phyloP scores from a whole-genome alignment of 495 filamentous ascomycete species.

The Penicillium mononematosum region DNA sequence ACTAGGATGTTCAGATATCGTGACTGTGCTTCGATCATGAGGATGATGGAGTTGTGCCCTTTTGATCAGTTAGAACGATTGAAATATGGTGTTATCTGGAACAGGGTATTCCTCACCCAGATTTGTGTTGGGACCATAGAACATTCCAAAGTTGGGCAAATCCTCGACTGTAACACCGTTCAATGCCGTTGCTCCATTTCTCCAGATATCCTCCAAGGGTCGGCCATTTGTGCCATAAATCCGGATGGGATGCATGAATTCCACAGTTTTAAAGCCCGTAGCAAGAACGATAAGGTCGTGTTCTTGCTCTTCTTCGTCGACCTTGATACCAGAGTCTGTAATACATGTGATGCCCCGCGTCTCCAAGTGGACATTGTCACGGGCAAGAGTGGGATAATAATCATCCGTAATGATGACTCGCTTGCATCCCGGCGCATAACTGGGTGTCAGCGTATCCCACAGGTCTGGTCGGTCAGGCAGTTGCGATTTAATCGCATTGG shows the following conservation, averaged over 20 bases:
- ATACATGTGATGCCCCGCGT: constrained; percentile 45
- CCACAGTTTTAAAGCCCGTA: constrained; percentile 54
- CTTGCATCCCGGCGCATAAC: constrained; percentile 56
- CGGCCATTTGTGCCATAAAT: constrained; percentile 46
- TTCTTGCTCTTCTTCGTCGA: constrained; percentile 39
- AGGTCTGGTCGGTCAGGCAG: constrained; percentile 44
- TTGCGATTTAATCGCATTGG: constrained; percentile 32
- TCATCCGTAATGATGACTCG: constrained; percentile 56
- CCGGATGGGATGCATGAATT: constrained; percentile 56
- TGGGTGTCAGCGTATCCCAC: constrained; percentile 49
- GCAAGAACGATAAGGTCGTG: constrained; percentile 55
- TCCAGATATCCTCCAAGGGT: constrained; percentile 50
- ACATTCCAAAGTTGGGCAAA: constrained; percentile 58
- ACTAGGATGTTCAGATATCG: constrained; percentile 52
- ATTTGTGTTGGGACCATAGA: constrained; percentile 59
- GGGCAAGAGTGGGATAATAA: constrained; percentile 49
- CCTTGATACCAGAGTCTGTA: constrained; percentile 43
- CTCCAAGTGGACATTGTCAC: constrained; percentile 49
- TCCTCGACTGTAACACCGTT: constrained; percentile 48
- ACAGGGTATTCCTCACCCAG: constrained; percentile 34
- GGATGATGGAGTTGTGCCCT: constrained; percentile 55
- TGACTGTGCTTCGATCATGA: constrained; percentile 61
- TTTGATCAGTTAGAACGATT: constrained; percentile 1
- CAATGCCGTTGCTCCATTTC: constrained; percentile 43
- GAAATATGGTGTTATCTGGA: not conserved